Evolutionary conservation across 768 basidiomycete species (phyloP), one percentile per base, ranked within the genome.

Genomic region (Naganishia kalamii): DNA sequence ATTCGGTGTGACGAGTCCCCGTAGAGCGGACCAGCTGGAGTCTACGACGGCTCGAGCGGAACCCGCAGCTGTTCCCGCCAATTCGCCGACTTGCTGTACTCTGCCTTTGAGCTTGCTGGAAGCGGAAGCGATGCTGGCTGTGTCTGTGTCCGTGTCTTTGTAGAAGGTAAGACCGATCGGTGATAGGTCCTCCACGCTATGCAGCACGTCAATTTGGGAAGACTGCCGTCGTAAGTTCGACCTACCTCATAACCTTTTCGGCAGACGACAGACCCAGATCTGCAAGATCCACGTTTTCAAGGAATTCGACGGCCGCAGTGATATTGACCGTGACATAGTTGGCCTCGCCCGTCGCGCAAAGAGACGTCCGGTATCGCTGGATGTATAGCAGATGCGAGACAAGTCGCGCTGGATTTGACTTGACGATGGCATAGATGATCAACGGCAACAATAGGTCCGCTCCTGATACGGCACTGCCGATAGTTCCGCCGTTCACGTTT

Each of bases 251-350:
- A 29, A 80, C 73, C 51, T 75, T 78, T 48, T 75, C 77, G 8
- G 76, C 57, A 1, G 70, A 90, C 78, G 62, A 63, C 19, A 70
- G 78, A 0, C 84, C 86, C 21, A 89, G 79, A 0, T 82, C 84
- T 8, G 83, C 87, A 63, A 96, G 81, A 79, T 97, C 92, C 37
- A 97, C 91, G 74, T 92, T 90, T 79, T 94, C 92, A 59, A 97
- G 81, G 76, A 97, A 99, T 74, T 97, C 93, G 0, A 89, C 90
- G 5, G 94, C 92, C 12, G 94, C 94, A 82, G 93, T 86, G 41
- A 96, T 81, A 77, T 96, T 98, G 76, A 97, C 89, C 43, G 94
- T 82, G 65, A 92, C 97, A 72, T 92, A 99, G 51, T 86, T 87
- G 71, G 90, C 89, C 73, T 97, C 92, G 2, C 92, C 92, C 82